Percentiles rank a stretch among this genome's conserved stretches.
These are phyloP conservation scores for Pythium brassicae DNA, from an alignment of 352 stramenopile genomes.

Conservation along the genomic window DNA sequence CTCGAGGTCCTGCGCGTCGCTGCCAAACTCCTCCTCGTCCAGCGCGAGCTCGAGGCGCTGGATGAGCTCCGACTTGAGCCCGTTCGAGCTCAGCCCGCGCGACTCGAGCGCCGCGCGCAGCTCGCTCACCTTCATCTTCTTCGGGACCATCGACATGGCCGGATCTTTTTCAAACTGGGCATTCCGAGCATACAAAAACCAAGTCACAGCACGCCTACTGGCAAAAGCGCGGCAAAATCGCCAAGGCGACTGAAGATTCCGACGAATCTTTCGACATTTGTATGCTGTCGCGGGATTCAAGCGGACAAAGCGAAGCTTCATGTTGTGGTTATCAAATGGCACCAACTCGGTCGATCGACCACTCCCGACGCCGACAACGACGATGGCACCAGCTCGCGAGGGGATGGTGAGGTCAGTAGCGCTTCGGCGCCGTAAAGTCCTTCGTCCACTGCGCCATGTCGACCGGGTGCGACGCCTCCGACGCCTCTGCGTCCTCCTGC, in stretches of 20 bases:
- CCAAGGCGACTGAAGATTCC: no score
- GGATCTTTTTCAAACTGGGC: constrained; percentile 1
- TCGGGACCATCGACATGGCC: constrained; percentile 61
- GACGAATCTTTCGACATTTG: no score
- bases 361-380: no score
- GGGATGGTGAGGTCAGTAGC: constrained; percentile 38
- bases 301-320: no score
- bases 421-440: constrained; percentile 79
- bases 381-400: neutral
- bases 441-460: constrained; percentile 98
- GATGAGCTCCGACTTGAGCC: constrained; percentile 88
- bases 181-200: neutral
- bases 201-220: neutral
- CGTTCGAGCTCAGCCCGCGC: constrained; percentile 76
- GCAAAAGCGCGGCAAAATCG: neutral
- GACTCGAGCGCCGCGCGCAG: constrained; percentile 79
- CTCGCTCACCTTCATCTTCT: constrained; percentile 92
- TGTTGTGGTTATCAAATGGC: no score
- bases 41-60: constrained; percentile 84
- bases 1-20: constrained; percentile 64
- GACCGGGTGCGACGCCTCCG: constrained; percentile 95
- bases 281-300: no score
- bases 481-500: constrained; percentile 94
- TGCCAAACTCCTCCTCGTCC: constrained; percentile 85
- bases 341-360: no score